Conservation (phyloP, 2,329 filamentous ascomycete species). For the Clarireedia homoeocarpa region DNA sequence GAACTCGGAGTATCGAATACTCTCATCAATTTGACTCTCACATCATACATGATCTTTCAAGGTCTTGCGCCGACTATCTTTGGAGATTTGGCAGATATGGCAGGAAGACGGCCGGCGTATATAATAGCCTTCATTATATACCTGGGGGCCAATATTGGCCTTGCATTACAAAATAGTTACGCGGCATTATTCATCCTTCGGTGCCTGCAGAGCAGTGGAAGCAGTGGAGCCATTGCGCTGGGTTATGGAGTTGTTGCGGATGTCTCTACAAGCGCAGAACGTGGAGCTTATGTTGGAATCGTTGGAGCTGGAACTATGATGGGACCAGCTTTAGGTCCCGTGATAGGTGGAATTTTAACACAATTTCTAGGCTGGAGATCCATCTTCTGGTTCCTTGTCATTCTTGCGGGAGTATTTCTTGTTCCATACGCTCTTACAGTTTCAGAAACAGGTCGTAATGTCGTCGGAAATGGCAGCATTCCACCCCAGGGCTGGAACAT, state of each 20-base stretch:
- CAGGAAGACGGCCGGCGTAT: constrained; percentile 49
- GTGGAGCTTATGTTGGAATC: constrained; percentile 66
- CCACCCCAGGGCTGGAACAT: constrained; percentile 50
- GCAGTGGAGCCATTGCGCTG: constrained; percentile 55
- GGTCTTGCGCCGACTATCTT: constrained; percentile 51
- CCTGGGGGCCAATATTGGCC: constrained; percentile 46
- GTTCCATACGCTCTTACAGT: constrained; percentile 31
- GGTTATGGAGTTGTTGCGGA: constrained; percentile 67
- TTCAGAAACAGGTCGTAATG: constrained; percentile 29
- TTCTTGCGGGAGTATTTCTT: constrained; percentile 33
- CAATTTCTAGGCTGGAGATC: constrained; percentile 42
- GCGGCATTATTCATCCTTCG: constrained; percentile 46
- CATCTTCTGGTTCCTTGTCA: constrained; percentile 47
- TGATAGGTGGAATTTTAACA: constrained; percentile 41
- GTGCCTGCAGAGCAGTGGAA: constrained; percentile 50
- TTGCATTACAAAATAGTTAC: constrained; percentile 45
- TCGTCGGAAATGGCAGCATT: constrained; percentile 38
- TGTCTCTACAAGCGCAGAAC: constrained; percentile 57
- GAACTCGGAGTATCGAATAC: constrained; percentile 26
- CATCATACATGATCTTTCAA: constrained; percentile 43
- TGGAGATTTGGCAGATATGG: constrained; percentile 48
- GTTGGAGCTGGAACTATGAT: constrained; percentile 48
- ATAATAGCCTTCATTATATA: constrained; percentile 48
- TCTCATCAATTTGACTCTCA: constrained; percentile 28
- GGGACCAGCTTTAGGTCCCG: constrained; percentile 40